phyloP scores from a whole-genome alignment of 305 asterid genomes.

The Solanum hybrid region DNA sequence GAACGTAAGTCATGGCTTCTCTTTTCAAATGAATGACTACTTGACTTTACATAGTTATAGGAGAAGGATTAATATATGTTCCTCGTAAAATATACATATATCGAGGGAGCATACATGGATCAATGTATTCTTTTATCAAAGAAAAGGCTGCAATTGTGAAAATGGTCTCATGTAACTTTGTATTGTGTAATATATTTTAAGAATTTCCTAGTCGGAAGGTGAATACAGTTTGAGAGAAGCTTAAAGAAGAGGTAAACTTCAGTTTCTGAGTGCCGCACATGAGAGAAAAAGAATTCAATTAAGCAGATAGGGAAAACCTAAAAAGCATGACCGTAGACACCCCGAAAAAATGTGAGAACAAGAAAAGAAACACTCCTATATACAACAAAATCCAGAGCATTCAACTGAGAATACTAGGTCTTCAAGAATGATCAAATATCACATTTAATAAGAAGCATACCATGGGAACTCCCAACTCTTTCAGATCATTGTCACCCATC shows the following conservation, averaged over 20 bases:
- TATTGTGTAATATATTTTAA: background rate
- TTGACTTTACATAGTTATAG: background rate
- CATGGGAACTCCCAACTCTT: slow-evolving; percentile 90
- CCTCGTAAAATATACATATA: background rate
- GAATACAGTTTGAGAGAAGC: background rate
- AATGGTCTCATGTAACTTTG: background rate
- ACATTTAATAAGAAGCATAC: slow-evolving; percentile 27
- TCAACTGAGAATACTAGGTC: background rate
- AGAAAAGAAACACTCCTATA: background rate
- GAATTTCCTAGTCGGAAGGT: background rate
- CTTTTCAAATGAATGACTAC: background rate
- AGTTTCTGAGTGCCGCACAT: background rate
- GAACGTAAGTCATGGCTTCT: background rate
- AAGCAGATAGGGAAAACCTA: background rate
- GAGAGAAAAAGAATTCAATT: background rate
- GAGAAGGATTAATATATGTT: background rate
- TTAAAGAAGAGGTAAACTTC: background rate
- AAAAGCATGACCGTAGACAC: background rate
- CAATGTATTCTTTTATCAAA: background rate
- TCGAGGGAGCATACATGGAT: background rate
- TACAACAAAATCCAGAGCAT: background rate
- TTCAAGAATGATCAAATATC: background rate
- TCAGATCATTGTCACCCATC: slow-evolving; percentile 80
- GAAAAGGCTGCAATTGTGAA: background rate
- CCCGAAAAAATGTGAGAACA: background rate